Conservation (phyloP, 1,139 yeast species). For the Komagataea norvegica region DNA sequence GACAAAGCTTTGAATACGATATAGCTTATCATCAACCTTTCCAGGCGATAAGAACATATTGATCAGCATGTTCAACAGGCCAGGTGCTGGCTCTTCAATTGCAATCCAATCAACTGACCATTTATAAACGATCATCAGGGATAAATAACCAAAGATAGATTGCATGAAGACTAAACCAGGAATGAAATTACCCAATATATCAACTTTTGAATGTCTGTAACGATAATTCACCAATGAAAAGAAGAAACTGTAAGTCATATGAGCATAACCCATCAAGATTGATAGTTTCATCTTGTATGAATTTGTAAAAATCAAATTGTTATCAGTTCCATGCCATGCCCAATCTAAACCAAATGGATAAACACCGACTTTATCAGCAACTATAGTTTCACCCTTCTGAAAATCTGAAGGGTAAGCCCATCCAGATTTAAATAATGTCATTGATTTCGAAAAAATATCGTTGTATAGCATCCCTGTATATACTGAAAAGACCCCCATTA, state of each 20-base stretch:
- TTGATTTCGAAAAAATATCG: conserved; percentile 73
- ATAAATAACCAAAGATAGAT: conserved; percentile 73
- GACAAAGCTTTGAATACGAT: conserved; percentile 55
- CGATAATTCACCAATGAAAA: conserved; percentile 65
- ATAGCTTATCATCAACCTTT: conserved; percentile 59
- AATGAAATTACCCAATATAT: conserved; percentile 69
- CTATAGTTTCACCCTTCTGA: conserved; percentile 51
- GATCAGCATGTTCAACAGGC: conserved; percentile 74
- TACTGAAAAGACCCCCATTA: conserved; percentile 77
- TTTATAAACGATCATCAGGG: conserved; percentile 68
- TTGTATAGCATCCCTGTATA: conserved; percentile 75
- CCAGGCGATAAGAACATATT: conserved; percentile 82
- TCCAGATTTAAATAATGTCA: conserved; percentile 66
- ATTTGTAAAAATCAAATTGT: conserved; percentile 65
- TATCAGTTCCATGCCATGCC: conserved; percentile 82
- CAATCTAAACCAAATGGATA: conserved; percentile 70
- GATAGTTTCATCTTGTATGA: conserved; percentile 82
- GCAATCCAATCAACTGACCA: conserved; percentile 77
- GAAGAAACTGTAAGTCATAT: conserved; percentile 69
- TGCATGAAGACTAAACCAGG: conserved; percentile 83
- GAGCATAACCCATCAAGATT: conserved; percentile 72
- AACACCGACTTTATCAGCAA: conserved; percentile 52
- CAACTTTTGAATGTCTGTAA: conserved; percentile 55
- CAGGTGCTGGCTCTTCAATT: conserved; percentile 69
- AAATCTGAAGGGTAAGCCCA: conserved; percentile 71